Conservation (phyloP, 768 basidiomycete genomes). For the Leccinum longicurvipes region DNA sequence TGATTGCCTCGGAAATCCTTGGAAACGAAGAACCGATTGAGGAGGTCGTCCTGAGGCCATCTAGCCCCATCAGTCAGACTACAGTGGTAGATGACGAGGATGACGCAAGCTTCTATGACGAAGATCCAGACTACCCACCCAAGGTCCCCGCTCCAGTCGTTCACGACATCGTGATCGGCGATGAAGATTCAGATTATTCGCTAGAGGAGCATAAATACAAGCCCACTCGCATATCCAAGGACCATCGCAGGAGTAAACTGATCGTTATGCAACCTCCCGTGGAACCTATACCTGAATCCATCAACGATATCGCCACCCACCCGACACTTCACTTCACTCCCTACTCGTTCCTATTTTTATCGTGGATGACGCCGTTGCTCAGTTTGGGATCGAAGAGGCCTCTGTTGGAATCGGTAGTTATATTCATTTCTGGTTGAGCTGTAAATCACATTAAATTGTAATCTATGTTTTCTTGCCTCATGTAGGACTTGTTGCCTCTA, state of each 20-base stretch:
- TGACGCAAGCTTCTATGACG: slow-evolving; percentile 3
- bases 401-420: slow-evolving; percentile 31
- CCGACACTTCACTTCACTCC: slow-evolving; percentile 14
- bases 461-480: slow-evolving; percentile 2
- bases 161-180: not conserved
- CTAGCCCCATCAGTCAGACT: slow-evolving; percentile 15
- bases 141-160: not conserved
- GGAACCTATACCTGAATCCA: slow-evolving; percentile 9
- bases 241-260: slow-evolving; percentile 14
- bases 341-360: slow-evolving; percentile 20
- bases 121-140: slow-evolving; percentile 1
- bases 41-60: slow-evolving; percentile 8
- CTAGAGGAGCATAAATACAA: not conserved
- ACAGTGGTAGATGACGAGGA: slow-evolving; percentile 21
- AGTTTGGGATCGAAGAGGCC: slow-evolving; percentile 25
- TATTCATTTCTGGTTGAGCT: slow-evolving; percentile 22
- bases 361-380: slow-evolving; percentile 28
- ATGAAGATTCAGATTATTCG: not conserved
- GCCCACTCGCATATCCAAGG: not conserved
- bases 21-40: slow-evolving; percentile 15
- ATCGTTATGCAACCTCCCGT: slow-evolving; percentile 25
- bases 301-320: slow-evolving; percentile 21
- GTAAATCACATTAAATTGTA: slow-evolving; percentile 21
- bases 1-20: slow-evolving; percentile 29
- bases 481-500: slow-evolving; percentile 25